Percentiles rank a stretch among this genome's conserved stretches.
Conservation (phyloP, 768 basidiomycete genomes). For the Psilocybe subaeruginosa region DNA sequence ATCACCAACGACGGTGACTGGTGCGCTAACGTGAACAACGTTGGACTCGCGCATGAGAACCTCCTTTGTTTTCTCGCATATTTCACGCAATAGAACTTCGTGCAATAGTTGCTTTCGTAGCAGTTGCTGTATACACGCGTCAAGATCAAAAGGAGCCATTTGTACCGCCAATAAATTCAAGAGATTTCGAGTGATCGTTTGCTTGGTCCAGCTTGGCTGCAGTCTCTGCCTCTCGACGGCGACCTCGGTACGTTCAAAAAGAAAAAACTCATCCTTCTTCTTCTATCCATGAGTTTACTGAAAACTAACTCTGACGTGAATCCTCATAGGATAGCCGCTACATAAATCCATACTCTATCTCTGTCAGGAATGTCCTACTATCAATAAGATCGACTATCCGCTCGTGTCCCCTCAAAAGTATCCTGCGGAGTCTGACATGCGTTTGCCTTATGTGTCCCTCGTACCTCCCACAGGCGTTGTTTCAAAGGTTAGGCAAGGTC, state of each 20-base stretch:
- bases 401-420: not conserved
- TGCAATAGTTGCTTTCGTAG: constrained; percentile 92
- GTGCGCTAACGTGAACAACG: constrained; percentile 95
- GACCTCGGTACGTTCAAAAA: constrained; percentile 1
- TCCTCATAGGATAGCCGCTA: not conserved
- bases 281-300: constrained; percentile 1
- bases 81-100: constrained; percentile 93
- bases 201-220: constrained; percentile 41
- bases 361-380: not conserved
- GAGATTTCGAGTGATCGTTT: constrained; percentile 31
- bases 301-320: constrained; percentile 2
- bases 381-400: not conserved
- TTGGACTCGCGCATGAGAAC: constrained; percentile 99
- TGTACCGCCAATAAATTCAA: constrained; percentile 19
- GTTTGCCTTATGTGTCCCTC: not conserved
- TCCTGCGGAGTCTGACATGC: not conserved
- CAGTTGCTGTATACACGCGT: constrained; percentile 92
- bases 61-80: constrained; percentile 99
- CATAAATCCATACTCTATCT: not conserved
- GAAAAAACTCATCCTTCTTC: not conserved
- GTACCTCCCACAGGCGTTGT: not conserved
- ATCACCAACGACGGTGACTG: constrained; percentile 98
- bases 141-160: constrained; percentile 88
- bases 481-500: not conserved
- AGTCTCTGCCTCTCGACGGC: constrained; percentile 16